Conservation (phyloP, 2,329 filamentous ascomycete genomes). For the Seiridium cupressi region DNA sequence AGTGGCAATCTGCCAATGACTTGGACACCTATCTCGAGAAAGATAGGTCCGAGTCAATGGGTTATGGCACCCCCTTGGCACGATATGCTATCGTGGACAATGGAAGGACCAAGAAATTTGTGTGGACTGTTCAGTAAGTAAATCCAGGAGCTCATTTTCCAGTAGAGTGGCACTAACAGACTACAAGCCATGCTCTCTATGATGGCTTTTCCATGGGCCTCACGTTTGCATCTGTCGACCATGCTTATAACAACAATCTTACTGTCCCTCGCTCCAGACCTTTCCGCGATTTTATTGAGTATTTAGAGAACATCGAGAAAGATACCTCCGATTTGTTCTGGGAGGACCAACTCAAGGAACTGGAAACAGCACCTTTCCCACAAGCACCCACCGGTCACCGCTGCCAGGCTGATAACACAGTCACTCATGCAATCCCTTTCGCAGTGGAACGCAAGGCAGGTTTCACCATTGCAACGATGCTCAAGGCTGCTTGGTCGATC, state of each 20-base stretch:
- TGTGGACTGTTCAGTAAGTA: conserved; percentile 6
- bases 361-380: conserved; percentile 7
- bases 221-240: not conserved
- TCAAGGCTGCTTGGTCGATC: not conserved
- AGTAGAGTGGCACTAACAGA: not conserved
- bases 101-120: not conserved
- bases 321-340: not conserved
- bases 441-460: conserved; percentile 3
- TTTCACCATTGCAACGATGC: not conserved
- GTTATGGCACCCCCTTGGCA: not conserved
- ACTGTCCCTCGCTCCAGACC: not conserved
- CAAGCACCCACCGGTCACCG: conserved; percentile 1
- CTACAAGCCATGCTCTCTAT: not conserved
- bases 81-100: not conserved
- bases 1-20: not conserved
- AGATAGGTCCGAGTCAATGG: conserved; percentile 4
- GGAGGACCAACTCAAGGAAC: not conserved
- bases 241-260: not conserved
- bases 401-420: conserved; percentile 6
- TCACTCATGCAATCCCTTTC: conserved; percentile 4
- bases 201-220: conserved; percentile 2
- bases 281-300: conserved; percentile 3
- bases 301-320: not conserved
- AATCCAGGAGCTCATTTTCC: not conserved
- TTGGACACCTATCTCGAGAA: not conserved